Evolutionary conservation across 495 filamentous ascomycete species (phyloP).

Genomic region (Melanomma pulvis-pyrius): DNA sequence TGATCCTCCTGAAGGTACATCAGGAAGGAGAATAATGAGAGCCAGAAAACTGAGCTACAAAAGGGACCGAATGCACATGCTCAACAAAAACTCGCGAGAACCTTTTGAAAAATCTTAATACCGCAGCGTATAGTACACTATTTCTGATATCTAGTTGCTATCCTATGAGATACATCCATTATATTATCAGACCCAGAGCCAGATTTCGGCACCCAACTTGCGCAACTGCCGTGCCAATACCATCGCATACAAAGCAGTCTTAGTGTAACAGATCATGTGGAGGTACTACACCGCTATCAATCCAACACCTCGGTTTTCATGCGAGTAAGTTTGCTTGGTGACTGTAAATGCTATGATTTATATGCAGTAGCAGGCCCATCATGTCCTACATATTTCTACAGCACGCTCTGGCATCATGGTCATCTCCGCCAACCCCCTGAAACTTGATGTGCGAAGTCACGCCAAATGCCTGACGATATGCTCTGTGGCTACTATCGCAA

Average conservation of each 20-base stretch:
- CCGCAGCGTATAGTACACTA: too few relatives aligned
- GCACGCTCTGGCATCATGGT: not conserved
- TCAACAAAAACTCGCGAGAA: too few relatives aligned
- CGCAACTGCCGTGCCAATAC: not conserved
- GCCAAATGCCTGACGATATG: conserved; percentile 7
- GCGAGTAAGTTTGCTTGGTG: not conserved
- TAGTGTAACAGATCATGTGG: not conserved
- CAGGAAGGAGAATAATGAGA: not conserved
- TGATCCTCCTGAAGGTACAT: not conserved
- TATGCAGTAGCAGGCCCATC: not conserved
- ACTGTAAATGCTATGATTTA: not conserved
- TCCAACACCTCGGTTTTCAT: not conserved
- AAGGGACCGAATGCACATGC: too few relatives aligned
- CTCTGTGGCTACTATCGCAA: conserved; percentile 12
- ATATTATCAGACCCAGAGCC: not conserved
- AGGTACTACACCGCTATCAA: not conserved
- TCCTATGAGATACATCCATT: not conserved
- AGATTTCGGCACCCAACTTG: not conserved
- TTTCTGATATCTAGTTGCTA: too few relatives aligned
- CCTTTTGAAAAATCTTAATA: too few relatives aligned
- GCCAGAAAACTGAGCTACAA: not conserved
- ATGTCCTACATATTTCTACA: not conserved
- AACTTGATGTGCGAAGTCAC: conserved; percentile 13
- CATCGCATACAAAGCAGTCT: too few relatives aligned
- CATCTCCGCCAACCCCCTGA: conserved; percentile 17